Evolutionary conservation across 2,329 filamentous ascomycete genomes (phyloP).

Genomic region (Fusarium acutatum): DNA sequence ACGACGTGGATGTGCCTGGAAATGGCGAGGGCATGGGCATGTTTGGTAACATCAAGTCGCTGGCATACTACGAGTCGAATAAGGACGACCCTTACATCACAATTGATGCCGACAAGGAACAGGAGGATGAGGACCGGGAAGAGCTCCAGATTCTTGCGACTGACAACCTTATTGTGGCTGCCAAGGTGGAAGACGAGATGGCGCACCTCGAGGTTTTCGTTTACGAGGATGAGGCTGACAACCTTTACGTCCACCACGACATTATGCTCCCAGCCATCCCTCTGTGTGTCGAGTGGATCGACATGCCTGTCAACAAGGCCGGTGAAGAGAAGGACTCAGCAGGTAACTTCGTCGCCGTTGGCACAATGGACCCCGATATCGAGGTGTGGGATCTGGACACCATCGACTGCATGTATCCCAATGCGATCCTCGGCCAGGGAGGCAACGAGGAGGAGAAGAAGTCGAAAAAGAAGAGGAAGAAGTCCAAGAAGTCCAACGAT

Average conservation of each 20-base stretch:
- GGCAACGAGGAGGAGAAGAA: conserved; percentile 65
- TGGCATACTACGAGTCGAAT: conserved; percentile 94
- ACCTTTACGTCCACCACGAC: conserved; percentile 98
- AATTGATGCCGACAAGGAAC: conserved; percentile 73
- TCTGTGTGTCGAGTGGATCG: conserved; percentile 93
- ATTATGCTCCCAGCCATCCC: conserved; percentile 99
- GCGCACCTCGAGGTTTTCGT: conserved; percentile 97
- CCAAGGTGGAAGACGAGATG: conserved; percentile 95
- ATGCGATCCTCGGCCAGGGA: conserved; percentile 89
- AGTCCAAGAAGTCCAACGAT: conserved; percentile 87
- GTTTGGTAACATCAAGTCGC: conserved; percentile 93
- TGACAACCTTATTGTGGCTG: conserved; percentile 91
- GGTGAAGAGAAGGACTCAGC: conserved; percentile 68
- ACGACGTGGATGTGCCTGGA: conserved; percentile 58
- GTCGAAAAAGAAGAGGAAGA: conserved; percentile 91
- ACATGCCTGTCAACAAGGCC: conserved; percentile 83
- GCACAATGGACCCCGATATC: conserved; percentile 98
- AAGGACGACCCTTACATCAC: conserved; percentile 98
- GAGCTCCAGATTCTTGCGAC: conserved; percentile 92
- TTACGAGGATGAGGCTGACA: conserved; percentile 94
- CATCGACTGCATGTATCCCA: conserved; percentile 97
- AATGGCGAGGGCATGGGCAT: conserved; percentile 80
- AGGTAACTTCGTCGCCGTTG: conserved; percentile 93
- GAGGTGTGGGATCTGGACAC: conserved; percentile 98
- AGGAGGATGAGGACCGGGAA: conserved; percentile 87